These are phyloP conservation scores for Phoma sp. DNA, from an alignment of 2,329 filamentous ascomycete species.

Conservation along the genomic window DNA sequence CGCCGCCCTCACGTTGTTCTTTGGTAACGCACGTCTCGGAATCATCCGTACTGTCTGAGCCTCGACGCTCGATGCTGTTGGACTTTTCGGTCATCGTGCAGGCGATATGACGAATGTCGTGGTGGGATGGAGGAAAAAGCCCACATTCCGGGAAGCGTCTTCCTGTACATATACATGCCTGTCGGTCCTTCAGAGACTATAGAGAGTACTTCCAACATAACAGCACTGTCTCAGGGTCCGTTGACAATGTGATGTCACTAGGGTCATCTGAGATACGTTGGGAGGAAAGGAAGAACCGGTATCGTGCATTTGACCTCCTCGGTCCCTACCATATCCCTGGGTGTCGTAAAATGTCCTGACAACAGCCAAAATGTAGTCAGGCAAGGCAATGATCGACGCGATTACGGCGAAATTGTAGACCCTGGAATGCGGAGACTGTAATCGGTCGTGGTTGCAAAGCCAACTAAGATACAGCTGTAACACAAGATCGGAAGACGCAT, in stretches of 20 bases:
- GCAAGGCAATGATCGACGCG: constrained; percentile 1
- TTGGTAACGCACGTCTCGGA: constrained; percentile 35
- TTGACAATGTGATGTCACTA: constrained; percentile 16
- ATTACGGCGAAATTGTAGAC: constrained; percentile 12
- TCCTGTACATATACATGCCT: constrained; percentile 19
- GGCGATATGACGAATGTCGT: constrained; percentile 13
- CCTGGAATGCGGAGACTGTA: constrained; percentile 10
- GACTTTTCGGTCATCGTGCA: constrained; percentile 25
- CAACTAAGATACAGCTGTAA: constrained; percentile 1
- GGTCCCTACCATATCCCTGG: background rate
- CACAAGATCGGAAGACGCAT: constrained; percentile 6
- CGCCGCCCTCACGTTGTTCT: constrained; percentile 20
- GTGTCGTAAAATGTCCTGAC: constrained; percentile 6
- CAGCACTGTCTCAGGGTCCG: constrained; percentile 11
- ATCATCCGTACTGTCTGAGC: constrained; percentile 20
- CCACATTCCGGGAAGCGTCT: constrained; percentile 14
- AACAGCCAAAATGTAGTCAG: constrained; percentile 8
- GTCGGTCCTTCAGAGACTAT: constrained; percentile 1
- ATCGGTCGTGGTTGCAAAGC: background rate
- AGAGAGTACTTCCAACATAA: constrained; percentile 4
- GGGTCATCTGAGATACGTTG: constrained; percentile 17
- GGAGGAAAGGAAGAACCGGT: constrained; percentile 13
- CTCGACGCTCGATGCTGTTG: constrained; percentile 12
- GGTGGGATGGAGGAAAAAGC: constrained; percentile 3
- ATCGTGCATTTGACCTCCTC: constrained; percentile 11